phyloP scores from a whole-genome alignment of 306 rosid species.

The Cicer bijugum region DNA sequence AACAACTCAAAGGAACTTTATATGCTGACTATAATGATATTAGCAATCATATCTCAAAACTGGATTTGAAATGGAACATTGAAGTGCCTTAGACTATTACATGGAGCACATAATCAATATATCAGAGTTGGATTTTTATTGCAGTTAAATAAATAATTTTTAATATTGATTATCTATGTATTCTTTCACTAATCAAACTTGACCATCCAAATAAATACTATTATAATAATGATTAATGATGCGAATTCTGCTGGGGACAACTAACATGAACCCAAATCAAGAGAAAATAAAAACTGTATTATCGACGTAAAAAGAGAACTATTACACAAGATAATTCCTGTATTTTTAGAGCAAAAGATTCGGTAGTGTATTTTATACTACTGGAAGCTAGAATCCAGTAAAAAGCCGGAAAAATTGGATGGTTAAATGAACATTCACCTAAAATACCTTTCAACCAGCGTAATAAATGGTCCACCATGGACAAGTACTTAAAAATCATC shows the following conservation, averaged over 20 bases:
- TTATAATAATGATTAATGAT: background rate
- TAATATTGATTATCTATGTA: background rate
- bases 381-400: too few relatives aligned
- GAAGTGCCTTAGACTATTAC: background rate
- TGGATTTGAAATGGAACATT: conserved; percentile 22
- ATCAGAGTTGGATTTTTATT: background rate
- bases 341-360: too few relatives aligned
- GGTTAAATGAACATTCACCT: too few relatives aligned
- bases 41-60: conserved; percentile 38
- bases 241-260: background rate
- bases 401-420: too few relatives aligned
- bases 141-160: background rate
- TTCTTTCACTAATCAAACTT: background rate
- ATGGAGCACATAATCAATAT: background rate
- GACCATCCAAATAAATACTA: background rate
- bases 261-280: too few relatives aligned
- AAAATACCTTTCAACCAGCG: too few relatives aligned
- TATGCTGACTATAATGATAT: conserved; percentile 17
- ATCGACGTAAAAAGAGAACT: too few relatives aligned
- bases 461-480: too few relatives aligned
- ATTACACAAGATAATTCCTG: too few relatives aligned
- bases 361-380: too few relatives aligned
- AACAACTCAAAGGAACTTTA: conserved; percentile 39
- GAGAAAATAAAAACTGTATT: too few relatives aligned
- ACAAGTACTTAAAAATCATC: too few relatives aligned